Percentiles rank a stretch among this genome's conserved stretches.
Evolutionary conservation across 1,284 basidiomycete species (phyloP).

Genomic region (Ustilago tritici): DNA sequence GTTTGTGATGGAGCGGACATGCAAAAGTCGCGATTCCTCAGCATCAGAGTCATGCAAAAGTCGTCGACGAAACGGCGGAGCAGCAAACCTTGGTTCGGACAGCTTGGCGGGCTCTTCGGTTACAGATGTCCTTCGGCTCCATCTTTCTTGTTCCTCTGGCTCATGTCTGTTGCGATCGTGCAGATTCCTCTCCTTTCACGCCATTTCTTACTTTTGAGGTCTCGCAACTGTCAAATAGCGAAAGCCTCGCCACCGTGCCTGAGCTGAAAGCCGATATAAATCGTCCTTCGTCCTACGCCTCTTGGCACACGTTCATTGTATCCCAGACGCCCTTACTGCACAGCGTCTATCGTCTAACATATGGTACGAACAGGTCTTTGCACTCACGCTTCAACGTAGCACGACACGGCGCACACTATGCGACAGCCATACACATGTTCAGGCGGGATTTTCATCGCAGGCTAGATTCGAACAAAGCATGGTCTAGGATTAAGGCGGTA

Average conservation of each 20-base stretch:
- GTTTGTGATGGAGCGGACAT: background rate
- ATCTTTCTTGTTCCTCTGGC: background rate
- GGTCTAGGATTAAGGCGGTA: background rate
- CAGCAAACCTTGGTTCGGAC: background rate
- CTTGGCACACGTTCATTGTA: background rate
- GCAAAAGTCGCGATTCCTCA: slow-evolving; percentile 1
- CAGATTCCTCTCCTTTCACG: background rate
- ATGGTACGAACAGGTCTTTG: no score
- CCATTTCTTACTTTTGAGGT: background rate
- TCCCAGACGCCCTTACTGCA: background rate
- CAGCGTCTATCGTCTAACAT: background rate
- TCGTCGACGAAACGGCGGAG: background rate
- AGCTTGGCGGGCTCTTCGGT: no score
- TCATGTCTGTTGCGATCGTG: background rate
- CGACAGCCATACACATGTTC: no score
- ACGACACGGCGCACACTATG: no score
- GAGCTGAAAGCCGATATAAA: slow-evolving; percentile 1
- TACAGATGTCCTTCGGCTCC: background rate
- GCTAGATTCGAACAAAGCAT: background rate
- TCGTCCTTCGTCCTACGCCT: slow-evolving; percentile 2
- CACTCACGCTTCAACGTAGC: no score
- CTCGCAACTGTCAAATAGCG: background rate
- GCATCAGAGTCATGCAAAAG: background rate
- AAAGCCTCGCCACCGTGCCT: background rate
- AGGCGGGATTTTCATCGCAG: no score